A percentile compares a stretch with the other conserved stretches of the same genome.
phyloP scores from a whole-genome alignment of 2,329 filamentous ascomycete species.

The Xylaria sp. region DNA sequence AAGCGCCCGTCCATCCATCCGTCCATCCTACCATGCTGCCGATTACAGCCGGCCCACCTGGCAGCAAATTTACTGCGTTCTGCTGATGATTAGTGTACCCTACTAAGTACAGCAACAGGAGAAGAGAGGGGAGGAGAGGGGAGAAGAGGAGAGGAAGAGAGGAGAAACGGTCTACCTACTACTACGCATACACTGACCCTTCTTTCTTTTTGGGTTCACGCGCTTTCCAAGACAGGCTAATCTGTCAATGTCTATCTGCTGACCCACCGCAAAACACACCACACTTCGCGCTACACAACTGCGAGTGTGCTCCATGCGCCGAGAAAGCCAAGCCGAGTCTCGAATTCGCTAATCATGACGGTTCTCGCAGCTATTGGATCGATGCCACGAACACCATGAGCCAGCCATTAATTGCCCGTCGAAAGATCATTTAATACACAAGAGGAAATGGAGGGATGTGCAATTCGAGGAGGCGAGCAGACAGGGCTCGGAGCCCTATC shows the following conservation, averaged over 20 bases:
- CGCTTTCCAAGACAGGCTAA: constrained; percentile 2
- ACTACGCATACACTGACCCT: neutral
- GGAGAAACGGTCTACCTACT: neutral
- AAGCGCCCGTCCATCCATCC: neutral
- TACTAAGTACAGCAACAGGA: neutral
- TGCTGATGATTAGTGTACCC: neutral
- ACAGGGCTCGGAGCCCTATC: constrained; percentile 9
- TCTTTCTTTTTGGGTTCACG: constrained; percentile 1
- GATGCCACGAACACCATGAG: neutral
- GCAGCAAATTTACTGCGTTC: neutral
- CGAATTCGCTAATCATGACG: neutral
- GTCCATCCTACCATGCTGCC: neutral
- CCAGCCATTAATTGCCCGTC: neutral
- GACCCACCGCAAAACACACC: constrained; percentile 5
- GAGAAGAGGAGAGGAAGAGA: neutral
- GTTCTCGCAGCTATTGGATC: neutral
- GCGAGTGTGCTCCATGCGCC: constrained; percentile 14
- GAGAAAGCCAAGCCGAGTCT: constrained; percentile 1
- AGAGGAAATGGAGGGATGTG: neutral
- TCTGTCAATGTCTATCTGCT: constrained; percentile 13
- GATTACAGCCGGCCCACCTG: constrained; percentile 14
- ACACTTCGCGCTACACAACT: constrained; percentile 12
- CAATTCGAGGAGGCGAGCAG: neutral
- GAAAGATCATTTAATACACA: neutral
- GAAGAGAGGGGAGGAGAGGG: neutral